phyloP scores from a whole-genome alignment of 768 basidiomycete genomes.

The Glaciozyma martinii region DNA sequence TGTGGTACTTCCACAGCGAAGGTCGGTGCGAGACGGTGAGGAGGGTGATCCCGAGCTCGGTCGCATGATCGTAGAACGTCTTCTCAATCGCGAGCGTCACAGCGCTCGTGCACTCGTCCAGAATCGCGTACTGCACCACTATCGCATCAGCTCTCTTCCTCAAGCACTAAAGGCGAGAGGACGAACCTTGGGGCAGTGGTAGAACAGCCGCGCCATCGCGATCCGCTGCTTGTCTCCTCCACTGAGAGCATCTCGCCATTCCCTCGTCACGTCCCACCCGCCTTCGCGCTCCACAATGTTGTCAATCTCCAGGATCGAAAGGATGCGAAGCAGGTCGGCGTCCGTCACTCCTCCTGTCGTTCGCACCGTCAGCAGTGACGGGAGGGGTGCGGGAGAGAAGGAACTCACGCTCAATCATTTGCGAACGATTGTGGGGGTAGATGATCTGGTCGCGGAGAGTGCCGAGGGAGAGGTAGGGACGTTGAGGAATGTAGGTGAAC shows the following conservation, averaged over 20 bases:
- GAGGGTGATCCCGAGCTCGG: slow-evolving; percentile 75
- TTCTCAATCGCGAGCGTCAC: slow-evolving; percentile 90
- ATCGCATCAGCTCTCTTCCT: background rate
- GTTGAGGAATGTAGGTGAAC: slow-evolving; percentile 90
- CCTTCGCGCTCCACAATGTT: slow-evolving; percentile 83
- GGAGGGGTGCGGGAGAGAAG: background rate
- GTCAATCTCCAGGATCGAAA: slow-evolving; percentile 74
- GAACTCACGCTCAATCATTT: slow-evolving; percentile 66
- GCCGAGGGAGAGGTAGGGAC: slow-evolving; percentile 87
- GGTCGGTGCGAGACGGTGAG: slow-evolving; percentile 92
- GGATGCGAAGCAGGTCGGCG: slow-evolving; percentile 58
- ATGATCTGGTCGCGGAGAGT: slow-evolving; percentile 93
- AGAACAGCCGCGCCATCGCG: slow-evolving; percentile 93
- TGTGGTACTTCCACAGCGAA: slow-evolving; percentile 65
- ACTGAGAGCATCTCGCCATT: slow-evolving; percentile 88
- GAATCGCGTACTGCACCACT: slow-evolving; percentile 70
- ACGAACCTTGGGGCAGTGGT: slow-evolving; percentile 78
- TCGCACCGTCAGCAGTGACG: background rate
- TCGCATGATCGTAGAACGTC: slow-evolving; percentile 88
- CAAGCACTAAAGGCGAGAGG: background rate
- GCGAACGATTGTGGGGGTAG: slow-evolving; percentile 71
- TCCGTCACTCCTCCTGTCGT: slow-evolving; percentile 49
- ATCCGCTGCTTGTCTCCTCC: slow-evolving; percentile 96
- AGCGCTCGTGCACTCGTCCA: slow-evolving; percentile 92
- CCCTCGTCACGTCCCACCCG: slow-evolving; percentile 82